These are phyloP conservation scores for Coemansia sp. DNA, from an alignment of 192 early-diverging fungal species.

Conservation along the genomic window DNA sequence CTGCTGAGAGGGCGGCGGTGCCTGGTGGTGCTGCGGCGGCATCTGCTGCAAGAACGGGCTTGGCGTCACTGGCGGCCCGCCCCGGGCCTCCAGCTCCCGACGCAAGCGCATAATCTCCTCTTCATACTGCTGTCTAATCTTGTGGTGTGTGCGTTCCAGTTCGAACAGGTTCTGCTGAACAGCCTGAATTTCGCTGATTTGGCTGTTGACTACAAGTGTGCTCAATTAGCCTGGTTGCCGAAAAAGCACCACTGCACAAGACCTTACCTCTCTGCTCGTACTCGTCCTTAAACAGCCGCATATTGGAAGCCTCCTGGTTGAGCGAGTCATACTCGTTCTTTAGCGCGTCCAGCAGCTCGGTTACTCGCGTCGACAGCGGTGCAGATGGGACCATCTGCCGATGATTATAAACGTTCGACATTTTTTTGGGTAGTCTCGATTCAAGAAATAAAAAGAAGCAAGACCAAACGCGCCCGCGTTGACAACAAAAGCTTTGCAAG, in stretches of 20 bases:
- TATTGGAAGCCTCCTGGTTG: conserved; percentile 68
- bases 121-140: conserved; percentile 82
- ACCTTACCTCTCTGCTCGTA: conserved; percentile 87
- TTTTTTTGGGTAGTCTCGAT: conserved; percentile 19
- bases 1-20: conserved; percentile 50
- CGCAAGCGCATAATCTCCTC: conserved; percentile 81
- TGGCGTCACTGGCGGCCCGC: conserved; percentile 53
- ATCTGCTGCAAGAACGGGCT: conserved; percentile 54
- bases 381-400: conserved; percentile 71
- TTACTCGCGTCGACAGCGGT: conserved; percentile 59
- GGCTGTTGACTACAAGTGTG: conserved; percentile 59
- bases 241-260: too few species aligned
- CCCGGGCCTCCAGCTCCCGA: conserved; percentile 77
- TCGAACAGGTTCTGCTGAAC: conserved; percentile 78
- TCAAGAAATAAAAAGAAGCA: conserved; percentile 1
- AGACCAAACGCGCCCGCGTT: background rate
- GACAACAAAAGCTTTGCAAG: too few species aligned
- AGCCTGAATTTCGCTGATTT: conserved; percentile 75
- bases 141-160: conserved; percentile 75
- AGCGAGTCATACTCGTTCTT: conserved; percentile 75
- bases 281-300: conserved; percentile 80
- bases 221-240: background rate
- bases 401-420: conserved; percentile 78
- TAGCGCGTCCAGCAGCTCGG: conserved; percentile 81
- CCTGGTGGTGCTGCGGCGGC: conserved; percentile 53